A percentile compares a stretch with the other conserved stretches of the same genome.
Conservation (phyloP, 2,329 filamentous ascomycete genomes). For the Drechslerella dactyloides region DNA sequence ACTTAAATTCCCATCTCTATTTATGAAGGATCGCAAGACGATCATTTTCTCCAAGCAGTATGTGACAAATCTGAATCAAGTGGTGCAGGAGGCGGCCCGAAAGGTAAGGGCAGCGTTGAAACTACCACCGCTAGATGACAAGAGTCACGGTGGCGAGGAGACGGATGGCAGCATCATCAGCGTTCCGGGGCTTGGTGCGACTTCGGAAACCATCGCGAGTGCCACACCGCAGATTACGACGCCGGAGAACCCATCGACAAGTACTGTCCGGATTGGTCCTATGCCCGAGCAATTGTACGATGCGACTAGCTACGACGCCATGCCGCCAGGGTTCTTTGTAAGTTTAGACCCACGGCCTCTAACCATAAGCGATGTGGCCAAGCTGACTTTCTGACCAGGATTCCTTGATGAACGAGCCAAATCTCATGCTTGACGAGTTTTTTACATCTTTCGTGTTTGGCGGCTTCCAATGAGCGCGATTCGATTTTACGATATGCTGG, state of each 20-base stretch:
- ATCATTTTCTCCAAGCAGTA: constrained; percentile 34
- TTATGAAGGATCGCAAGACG: constrained; percentile 20
- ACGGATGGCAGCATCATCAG: constrained; percentile 10
- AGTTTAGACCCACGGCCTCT: background rate
- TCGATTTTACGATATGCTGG: background rate
- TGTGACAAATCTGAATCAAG: constrained; percentile 29
- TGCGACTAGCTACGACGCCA: constrained; percentile 18
- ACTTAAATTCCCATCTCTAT: constrained; percentile 42
- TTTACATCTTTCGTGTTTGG: constrained; percentile 49
- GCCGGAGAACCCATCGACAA: constrained; percentile 10
- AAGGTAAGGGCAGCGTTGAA: constrained; percentile 29
- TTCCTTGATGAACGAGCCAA: constrained; percentile 44
- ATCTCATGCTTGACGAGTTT: constrained; percentile 50
- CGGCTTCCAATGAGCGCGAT: constrained; percentile 24
- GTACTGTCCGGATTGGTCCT: background rate
- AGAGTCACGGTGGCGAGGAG: constrained; percentile 6
- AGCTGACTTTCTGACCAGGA: constrained; percentile 21
- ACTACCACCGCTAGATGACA: constrained; percentile 16
- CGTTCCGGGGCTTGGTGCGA: constrained; percentile 7
- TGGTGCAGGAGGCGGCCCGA: constrained; percentile 16
- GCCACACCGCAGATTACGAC: constrained; percentile 23
- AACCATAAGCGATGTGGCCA: background rate
- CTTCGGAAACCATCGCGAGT: constrained; percentile 25
- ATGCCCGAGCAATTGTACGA: constrained; percentile 13
- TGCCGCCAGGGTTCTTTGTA: constrained; percentile 39